phyloP scores from a whole-genome alignment of 768 basidiomycete genomes.

The Pleurotus giganteus region DNA sequence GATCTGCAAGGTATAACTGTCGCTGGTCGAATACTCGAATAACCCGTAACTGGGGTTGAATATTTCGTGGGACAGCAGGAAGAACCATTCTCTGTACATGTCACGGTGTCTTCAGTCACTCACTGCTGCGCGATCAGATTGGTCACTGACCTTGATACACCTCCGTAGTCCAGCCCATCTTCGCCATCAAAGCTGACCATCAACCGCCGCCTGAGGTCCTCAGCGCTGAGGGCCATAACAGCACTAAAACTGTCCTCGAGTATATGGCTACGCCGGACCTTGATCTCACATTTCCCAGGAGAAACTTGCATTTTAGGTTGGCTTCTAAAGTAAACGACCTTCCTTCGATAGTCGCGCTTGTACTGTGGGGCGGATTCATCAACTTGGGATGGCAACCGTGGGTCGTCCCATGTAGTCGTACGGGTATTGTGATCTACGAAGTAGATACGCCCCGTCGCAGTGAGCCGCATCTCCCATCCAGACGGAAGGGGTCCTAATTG shows the following conservation, averaged over 20 bases:
- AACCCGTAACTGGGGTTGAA: conserved; percentile 83
- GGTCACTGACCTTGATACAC: conserved; percentile 59
- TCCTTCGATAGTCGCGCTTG: conserved; percentile 89
- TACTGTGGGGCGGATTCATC: conserved; percentile 93
- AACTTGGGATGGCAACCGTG: conserved; percentile 75
- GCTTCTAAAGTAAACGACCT: conserved; percentile 89
- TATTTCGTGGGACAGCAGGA: conserved; percentile 79
- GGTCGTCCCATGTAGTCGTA: conserved; percentile 93
- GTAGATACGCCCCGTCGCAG: conserved; percentile 81
- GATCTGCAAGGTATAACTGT: conserved; percentile 80
- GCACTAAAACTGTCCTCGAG: conserved; percentile 86
- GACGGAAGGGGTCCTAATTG: conserved; percentile 82
- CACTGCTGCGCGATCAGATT: not conserved
- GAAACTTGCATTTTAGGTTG: conserved; percentile 81
- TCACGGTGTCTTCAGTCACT: conserved; percentile 11
- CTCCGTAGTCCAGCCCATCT: conserved; percentile 78
- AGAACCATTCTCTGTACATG: conserved; percentile 76
- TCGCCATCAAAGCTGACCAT: conserved; percentile 80
- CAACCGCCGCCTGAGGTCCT: conserved; percentile 66
- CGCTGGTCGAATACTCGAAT: conserved; percentile 77
- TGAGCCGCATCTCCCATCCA: conserved; percentile 95
- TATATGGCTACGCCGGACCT: conserved; percentile 75
- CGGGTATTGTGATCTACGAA: conserved; percentile 92
- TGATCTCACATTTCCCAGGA: conserved; percentile 84
- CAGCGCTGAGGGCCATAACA: conserved; percentile 76